Base-by-base conservation (phyloP, 176 grass and related monocot genomes). In the Avena atlantica region DNA sequence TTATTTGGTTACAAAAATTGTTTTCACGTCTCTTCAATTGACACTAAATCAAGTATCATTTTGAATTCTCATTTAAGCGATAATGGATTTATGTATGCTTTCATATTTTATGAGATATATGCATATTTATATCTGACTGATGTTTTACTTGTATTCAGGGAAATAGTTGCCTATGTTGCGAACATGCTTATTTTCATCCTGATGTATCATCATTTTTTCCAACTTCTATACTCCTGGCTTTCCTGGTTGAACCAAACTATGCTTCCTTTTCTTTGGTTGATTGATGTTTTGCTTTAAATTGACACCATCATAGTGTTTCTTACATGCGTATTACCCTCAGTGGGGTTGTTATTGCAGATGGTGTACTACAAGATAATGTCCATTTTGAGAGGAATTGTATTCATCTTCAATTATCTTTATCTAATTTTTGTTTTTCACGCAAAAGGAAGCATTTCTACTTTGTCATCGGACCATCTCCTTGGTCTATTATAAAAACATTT, bases 331-430 rank as follows among this genome's bases (percentile, higher is more conserved):
- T 86, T 74, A 58, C 90, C 88, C 64, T 77, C 81, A 98, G 96
- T 86, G 96, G 96, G 53, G 93, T 98, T 76, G 93, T 95, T 85
- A 95, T 98, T 92, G 96, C 93, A 90, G 96, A 98, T 78, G 96
- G 91, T 42, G 84, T 95, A 65, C 89, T 95, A 11, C 73, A 92
- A 88, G 93, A 94, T 42, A 88, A 84, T 82, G 76, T 34, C 56
- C 96, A 98, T 88, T 98, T 98, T 74, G 93, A 95, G 75, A 92
- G 81, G 79, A 90, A 98, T 37, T 93, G 96, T 98, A 98, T 74
- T 60, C 64, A 76, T 75, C 52, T 86, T 29, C 50, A 86, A 52
- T 29, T 52, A 55, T 58, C 55, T 62, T 24, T 16, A 44, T 45
- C 64, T 72, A 76, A 1, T 27, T 16, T 90, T 58, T 76, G 10